These are phyloP conservation scores for Candida manassasensis DNA, from an alignment of 805 yeast genomes.

Conservation along the genomic window DNA sequence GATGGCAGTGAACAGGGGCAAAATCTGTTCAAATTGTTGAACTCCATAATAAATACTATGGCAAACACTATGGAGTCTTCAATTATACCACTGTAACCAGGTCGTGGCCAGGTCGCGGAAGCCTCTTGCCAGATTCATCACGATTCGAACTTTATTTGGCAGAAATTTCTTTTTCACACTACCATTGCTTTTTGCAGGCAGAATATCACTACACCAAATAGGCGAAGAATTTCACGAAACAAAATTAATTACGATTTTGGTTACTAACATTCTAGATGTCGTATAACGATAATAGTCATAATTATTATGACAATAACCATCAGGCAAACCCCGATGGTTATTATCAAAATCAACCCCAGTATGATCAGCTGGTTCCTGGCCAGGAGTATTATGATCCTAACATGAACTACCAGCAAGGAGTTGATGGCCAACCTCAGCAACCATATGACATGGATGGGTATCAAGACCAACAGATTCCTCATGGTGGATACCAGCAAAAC, in stretches of 20 bases:
- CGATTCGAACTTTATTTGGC: neutral
- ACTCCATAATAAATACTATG: no score
- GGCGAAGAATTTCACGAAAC: neutral
- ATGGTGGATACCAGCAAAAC: conserved; percentile 15
- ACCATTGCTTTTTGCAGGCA: neutral
- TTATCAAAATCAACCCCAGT: conserved; percentile 28
- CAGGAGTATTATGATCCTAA: conserved; percentile 52
- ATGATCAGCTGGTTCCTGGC: conserved; percentile 18
- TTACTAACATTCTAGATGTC: conserved; percentile 41
- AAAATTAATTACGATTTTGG: no score
- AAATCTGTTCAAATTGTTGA: no score
- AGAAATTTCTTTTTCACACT: neutral
- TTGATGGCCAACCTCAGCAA: conserved; percentile 25
- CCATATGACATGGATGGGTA: conserved; percentile 47
- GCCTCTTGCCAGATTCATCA: neutral
- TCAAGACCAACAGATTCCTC: conserved; percentile 46
- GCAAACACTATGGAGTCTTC: no score
- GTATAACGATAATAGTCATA: conserved; percentile 50
- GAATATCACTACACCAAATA: neutral
- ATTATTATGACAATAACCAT: conserved; percentile 47
- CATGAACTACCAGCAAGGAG: conserved; percentile 39
- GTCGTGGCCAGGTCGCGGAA: no score
- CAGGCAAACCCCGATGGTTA: conserved; percentile 24
- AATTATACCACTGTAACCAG: no score
- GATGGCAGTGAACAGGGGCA: no score